Evolutionary conservation across 2,329 filamentous ascomycete genomes (phyloP), one percentile per base, ranked within the genome.

Genomic region (Alternaria solani): DNA sequence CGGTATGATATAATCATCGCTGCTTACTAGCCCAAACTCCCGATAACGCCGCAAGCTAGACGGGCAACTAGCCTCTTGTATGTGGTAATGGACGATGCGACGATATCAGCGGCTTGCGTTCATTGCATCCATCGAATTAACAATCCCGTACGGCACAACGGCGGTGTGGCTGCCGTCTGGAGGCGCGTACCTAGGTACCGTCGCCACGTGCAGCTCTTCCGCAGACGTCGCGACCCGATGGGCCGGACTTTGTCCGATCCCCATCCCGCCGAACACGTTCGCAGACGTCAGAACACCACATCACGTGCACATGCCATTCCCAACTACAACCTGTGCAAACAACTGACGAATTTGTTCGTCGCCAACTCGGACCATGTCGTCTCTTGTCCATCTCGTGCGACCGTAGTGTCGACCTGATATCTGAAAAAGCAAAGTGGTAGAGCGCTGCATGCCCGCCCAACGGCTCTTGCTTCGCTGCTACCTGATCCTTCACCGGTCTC

Each of bases 1-100:
- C 58, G 44, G 28, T 36, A 61, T 63, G 57, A 63, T 63, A 61
- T 63, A 61, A 61, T 61, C 58, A 55, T 51, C 12, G 42, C 30
- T 51, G 46, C 26, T 52, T 55, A 61, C 46, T 48, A 39, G 57
- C 61, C 25, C 47, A 48, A 36, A 58, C 46, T 48, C 20, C 61
- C 61, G 58, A 38, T 57, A 59, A 62, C 32, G 55, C 55, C 61
- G 61, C 38, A 14, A 16, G 30, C 30, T 39, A 34, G n/a, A 4
- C 20, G 20, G 7, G 11, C 42, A 34, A 16, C 44, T 41, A 39
- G n/a, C 36, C 16, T 9, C 11, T 9, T 23, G 25, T 30, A 39
- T 49, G 42, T 47, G 38, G 28, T 51, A 25, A 47, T 60, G 28
- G 44, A 56, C 39, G 8, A 48, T 32, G 25, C 23, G 25, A 28